Evolutionary conservation across 2,329 filamentous ascomycete genomes (phyloP).

Genomic region (Exophiala alcalophila): DNA sequence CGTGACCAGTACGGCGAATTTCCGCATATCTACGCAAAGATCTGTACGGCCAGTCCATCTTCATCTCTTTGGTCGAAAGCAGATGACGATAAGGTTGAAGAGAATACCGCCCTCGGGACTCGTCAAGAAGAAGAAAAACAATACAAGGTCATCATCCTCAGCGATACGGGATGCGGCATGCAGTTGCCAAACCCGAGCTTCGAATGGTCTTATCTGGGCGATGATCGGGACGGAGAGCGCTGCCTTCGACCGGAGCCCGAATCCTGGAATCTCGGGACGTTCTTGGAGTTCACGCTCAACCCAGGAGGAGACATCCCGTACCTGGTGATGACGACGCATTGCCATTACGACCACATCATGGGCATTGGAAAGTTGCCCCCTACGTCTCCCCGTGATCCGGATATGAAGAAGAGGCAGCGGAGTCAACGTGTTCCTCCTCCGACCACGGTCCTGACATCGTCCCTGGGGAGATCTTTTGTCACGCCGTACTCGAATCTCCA

Average conservation of each 20-base stretch:
- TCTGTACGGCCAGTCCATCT: slow-evolving; percentile 14
- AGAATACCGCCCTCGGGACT: too few relatives aligned
- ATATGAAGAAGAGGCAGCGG: background rate
- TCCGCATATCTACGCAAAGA: slow-evolving; percentile 28
- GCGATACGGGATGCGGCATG: slow-evolving; percentile 27
- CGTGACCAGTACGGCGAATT: slow-evolving; percentile 27
- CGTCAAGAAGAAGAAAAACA: background rate
- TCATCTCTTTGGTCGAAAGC: too few relatives aligned
- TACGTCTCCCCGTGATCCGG: background rate
- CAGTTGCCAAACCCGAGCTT: slow-evolving; percentile 4
- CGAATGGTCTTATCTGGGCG: background rate
- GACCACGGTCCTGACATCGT: slow-evolving; percentile 25
- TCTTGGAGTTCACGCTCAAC: slow-evolving; percentile 27
- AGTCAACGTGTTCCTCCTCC: background rate
- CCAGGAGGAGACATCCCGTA: slow-evolving; percentile 23
- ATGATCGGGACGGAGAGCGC: background rate
- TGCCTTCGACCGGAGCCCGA: slow-evolving; percentile 2
- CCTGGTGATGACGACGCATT: slow-evolving; percentile 26
- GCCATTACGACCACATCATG: slow-evolving; percentile 37
- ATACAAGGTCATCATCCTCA: slow-evolving; percentile 25
- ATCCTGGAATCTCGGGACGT: slow-evolving; percentile 24
- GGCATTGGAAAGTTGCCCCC: slow-evolving; percentile 28
- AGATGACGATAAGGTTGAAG: too few relatives aligned
- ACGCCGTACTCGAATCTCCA: slow-evolving; percentile 27
- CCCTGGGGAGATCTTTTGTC: slow-evolving; percentile 20